Percentiles rank a stretch among this genome's conserved stretches.
These are phyloP conservation scores for Gossypium longicalyx DNA, from an alignment of 345 rosid species.

Conservation along the genomic window DNA sequence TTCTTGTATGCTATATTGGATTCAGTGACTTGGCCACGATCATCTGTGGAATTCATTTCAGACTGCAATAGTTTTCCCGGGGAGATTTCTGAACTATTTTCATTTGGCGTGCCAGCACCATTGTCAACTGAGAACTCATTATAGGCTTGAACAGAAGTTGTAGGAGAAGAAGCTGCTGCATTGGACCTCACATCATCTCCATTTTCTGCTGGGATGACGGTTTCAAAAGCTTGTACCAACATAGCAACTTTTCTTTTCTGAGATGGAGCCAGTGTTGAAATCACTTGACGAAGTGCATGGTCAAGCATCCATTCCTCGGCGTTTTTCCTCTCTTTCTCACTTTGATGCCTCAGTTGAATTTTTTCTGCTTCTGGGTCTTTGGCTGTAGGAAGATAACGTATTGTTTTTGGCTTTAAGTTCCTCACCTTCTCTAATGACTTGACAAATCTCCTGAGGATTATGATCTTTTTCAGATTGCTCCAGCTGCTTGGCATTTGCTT, in stretches of 20 bases:
- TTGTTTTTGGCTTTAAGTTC: conserved; percentile 48
- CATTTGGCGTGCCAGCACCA: conserved; percentile 18
- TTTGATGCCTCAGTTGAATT: conserved; percentile 60
- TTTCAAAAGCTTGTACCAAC: conserved; percentile 97
- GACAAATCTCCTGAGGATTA: conserved; percentile 71
- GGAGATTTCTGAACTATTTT: conserved; percentile 15
- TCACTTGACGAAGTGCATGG: conserved; percentile 67
- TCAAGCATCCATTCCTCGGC: conserved; percentile 98
- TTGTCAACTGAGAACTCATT: conserved; percentile 19
- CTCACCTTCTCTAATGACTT: conserved; percentile 67
- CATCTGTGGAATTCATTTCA: conserved; percentile 17
- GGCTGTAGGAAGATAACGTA: conserved; percentile 35
- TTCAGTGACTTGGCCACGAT: conserved; percentile 13
- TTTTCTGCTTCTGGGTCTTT: conserved; percentile 59
- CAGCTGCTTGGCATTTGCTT: conserved; percentile 55
- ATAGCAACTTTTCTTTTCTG: conserved; percentile 74
- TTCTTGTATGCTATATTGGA: conserved; percentile 11
- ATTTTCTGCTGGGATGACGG: conserved; percentile 50
- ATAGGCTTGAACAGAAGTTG: conserved; percentile 34
- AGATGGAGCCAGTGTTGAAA: conserved; percentile 65
- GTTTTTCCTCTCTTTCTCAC: conserved; percentile 52
- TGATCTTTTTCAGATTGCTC: conserved; percentile 74
- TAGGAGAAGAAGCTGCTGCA: conserved; percentile 28
- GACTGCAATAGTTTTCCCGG: conserved; percentile 13
- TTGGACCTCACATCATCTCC: conserved; percentile 23